Conservation (phyloP, 2,329 filamentous ascomycete genomes). For the Pseudogymnoascus sp. region DNA sequence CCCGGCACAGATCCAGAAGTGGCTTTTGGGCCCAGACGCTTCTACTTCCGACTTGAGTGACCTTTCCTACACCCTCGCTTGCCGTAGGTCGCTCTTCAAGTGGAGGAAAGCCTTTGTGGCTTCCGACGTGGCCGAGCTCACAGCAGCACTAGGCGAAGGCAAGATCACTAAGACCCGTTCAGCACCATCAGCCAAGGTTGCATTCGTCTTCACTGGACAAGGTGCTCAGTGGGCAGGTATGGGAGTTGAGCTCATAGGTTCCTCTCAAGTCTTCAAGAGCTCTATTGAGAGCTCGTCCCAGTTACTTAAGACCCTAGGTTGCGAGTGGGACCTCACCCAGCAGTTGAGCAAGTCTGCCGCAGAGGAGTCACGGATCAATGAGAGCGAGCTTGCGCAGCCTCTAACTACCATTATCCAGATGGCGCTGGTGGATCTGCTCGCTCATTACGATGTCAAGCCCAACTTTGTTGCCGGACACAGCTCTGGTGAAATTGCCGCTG, state of each 20-base stretch:
- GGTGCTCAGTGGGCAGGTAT: constrained; percentile 22
- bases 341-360: background rate
- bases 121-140: background rate
- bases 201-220: constrained; percentile 20
- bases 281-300: background rate
- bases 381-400: constrained; percentile 29
- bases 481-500: constrained; percentile 41
- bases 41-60: background rate
- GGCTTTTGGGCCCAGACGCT: background rate
- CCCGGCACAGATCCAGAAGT: background rate
- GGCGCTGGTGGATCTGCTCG: constrained; percentile 35
- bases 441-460: constrained; percentile 34
- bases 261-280: background rate
- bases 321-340: background rate
- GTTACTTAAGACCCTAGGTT: background rate
- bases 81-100: background rate
- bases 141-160: constrained; percentile 12
- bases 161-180: background rate
- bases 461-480: constrained; percentile 38
- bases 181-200: background rate
- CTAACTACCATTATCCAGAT: constrained; percentile 42
- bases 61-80: background rate
- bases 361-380: background rate
- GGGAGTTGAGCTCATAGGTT: constrained; percentile 17
- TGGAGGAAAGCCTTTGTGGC: background rate